Evolutionary conservation across 2,329 filamentous ascomycete genomes (phyloP), one percentile per base, ranked within the genome.

Genomic region (Colletotrichum cordylinicola): DNA sequence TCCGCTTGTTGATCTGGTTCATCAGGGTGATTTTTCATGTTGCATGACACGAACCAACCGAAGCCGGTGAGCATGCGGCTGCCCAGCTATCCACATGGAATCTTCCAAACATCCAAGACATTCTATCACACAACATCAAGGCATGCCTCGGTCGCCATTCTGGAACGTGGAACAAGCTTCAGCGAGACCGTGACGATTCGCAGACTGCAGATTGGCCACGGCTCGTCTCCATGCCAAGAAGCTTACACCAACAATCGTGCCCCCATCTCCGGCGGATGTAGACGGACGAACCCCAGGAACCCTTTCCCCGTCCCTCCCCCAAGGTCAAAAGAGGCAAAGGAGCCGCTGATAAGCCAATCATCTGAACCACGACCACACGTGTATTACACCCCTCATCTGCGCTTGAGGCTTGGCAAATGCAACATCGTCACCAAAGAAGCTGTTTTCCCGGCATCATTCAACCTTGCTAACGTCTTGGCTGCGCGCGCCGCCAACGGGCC

Each of bases 331-430:
- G 35, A 62, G 66, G 71, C 35, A 75, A 71, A 75, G 55, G 24
- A 21, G 29, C 71, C 66, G 71, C 56, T 76, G 74, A 76, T 76
- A 67, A 76, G 71, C 74, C 74, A 76, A 76, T 76, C 74, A 71
- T 37, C 33, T n/a, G 29, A 29, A 75, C 27, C n/a, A 56, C 58
- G 24, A 66, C 61, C 66, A 67, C 71, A 76, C 71, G 74, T 76
- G 74, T 43, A 64, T 56, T 37, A 12, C 65, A 29, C 67, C 60
- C 71, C 37, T 74, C 71, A 62, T 76, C 60, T 56, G 67, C 27
- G 29, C 52, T 33, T 12, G 52, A 29, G 27, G 48, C 74, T 76
- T 76, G 74, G 74, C 74, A 62, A 67, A 55, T 76, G 43, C 67
- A 29, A 75, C 71, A 15, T 71, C 37, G n/a, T 76, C 71, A 67